A percentile compares a stretch with the other conserved stretches of the same genome.
These are phyloP conservation scores for Thelephora ganbajun DNA, from an alignment of 768 basidiomycete genomes.

Conservation along the genomic window DNA sequence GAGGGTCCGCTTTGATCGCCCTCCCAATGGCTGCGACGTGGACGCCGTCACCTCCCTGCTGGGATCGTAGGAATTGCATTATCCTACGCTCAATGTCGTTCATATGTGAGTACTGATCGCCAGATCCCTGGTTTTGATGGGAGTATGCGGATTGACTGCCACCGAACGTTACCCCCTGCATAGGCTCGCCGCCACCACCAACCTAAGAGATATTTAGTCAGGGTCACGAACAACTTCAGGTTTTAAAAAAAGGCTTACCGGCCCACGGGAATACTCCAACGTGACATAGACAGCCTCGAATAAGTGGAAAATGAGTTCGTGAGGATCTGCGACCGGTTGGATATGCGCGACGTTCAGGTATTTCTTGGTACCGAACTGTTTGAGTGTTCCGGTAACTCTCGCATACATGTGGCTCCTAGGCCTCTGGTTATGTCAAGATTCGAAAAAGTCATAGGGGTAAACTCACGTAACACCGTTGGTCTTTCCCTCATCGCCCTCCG, in stretches of 20 bases:
- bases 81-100: slow-evolving; percentile 50
- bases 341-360: slow-evolving; percentile 74
- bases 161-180: slow-evolving; percentile 4
- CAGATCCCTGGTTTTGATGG: slow-evolving; percentile 2
- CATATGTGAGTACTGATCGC: slow-evolving; percentile 40
- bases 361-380: slow-evolving; percentile 67
- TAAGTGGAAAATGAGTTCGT: slow-evolving; percentile 75
- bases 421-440: neutral
- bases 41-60: slow-evolving; percentile 50
- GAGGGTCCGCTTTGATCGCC: slow-evolving; percentile 42
- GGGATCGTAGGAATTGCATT: slow-evolving; percentile 41
- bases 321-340: slow-evolving; percentile 48
- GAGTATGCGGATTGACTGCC: too few species aligned
- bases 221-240: slow-evolving; percentile 11
- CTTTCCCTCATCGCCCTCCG: slow-evolving; percentile 38
- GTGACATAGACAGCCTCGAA: slow-evolving; percentile 62
- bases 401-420: slow-evolving; percentile 65
- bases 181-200: neutral
- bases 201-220: neutral
- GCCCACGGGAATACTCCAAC: slow-evolving; percentile 51
- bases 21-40: slow-evolving; percentile 63
- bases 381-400: slow-evolving; percentile 69
- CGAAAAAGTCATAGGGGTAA: neutral
- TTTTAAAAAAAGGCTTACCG: slow-evolving; percentile 26
- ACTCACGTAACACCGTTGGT: slow-evolving; percentile 34